A percentile compares a stretch with the other conserved stretches of the same genome.
Evolutionary conservation across 495 filamentous ascomycete species (phyloP).

Genomic region (Penicillium canariense): DNA sequence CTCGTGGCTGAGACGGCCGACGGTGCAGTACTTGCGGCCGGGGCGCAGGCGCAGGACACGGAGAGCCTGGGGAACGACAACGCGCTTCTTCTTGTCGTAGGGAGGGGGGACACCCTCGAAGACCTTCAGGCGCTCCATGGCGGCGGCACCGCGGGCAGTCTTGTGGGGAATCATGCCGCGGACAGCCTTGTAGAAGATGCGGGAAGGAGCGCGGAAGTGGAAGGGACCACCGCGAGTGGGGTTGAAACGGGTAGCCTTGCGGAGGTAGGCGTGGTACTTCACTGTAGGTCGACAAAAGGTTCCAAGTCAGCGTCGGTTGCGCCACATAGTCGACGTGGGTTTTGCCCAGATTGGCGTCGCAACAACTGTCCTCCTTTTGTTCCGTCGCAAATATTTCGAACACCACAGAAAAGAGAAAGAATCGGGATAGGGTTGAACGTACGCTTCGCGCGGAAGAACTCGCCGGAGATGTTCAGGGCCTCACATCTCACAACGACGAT

Average conservation of each 20-base stretch:
- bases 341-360: background rate
- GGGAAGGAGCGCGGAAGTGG: constrained; percentile 97
- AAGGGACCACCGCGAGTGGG: constrained; percentile 98
- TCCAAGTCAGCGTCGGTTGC: constrained; percentile 33
- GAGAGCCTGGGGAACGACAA: constrained; percentile 97
- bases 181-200: constrained; percentile 99
- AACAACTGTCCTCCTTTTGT: background rate
- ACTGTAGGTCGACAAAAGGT: constrained; percentile 56
- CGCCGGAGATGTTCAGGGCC: constrained; percentile 98
- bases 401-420: constrained; percentile 1
- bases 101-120: constrained; percentile 99
- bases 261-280: constrained; percentile 99
- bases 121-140: constrained; percentile 96
- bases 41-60: constrained; percentile 92
- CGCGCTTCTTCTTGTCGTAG: constrained; percentile 99
- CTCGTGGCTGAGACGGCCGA: constrained; percentile 95
- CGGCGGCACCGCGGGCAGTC: constrained; percentile 93
- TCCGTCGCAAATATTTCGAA: constrained; percentile 2
- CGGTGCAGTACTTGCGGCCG: constrained; percentile 99
- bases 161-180: constrained; percentile 99
- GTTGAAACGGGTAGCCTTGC: constrained; percentile 99
- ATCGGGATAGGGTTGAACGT: constrained; percentile 53
- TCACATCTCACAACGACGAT: constrained; percentile 98
- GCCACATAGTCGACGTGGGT: background rate
- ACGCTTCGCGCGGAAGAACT: constrained; percentile 99